Conservation (phyloP, 441 rosid species). For the Adansonia gregorii region DNA sequence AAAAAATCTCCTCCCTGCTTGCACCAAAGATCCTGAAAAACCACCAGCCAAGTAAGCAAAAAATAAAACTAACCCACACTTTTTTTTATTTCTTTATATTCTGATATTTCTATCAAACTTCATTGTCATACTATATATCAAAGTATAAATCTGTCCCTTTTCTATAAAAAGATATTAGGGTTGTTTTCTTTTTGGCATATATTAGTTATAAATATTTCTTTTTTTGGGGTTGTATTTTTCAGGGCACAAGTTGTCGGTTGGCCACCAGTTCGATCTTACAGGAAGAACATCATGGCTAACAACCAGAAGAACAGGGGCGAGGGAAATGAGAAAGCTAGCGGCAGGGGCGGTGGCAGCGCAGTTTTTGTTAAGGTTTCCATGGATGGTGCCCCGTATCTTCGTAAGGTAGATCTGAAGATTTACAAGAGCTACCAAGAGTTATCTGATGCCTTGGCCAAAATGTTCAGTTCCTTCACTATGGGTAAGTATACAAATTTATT, state of each 20-base stretch:
- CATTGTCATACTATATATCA: background rate
- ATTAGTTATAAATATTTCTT: background rate
- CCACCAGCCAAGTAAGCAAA: constrained; percentile 76
- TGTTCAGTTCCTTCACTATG: constrained; percentile 97
- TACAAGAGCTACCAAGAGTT: constrained; percentile 83
- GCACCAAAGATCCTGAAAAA: constrained; percentile 55
- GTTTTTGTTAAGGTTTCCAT: constrained; percentile 91
- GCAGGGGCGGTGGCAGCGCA: constrained; percentile 29
- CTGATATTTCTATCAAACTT: background rate
- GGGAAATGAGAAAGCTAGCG: constrained; percentile 42
- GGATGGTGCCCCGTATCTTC: constrained; percentile 96
- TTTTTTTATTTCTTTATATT: too few species aligned
- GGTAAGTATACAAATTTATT: constrained; percentile 46
- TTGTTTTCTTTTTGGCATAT: background rate
- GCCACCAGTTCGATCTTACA: constrained; percentile 93
- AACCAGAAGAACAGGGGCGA: constrained; percentile 51
- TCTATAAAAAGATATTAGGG: background rate
- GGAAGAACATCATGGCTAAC: constrained; percentile 78
- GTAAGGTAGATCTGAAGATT: constrained; percentile 94
- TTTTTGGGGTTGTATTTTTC: constrained; percentile 25
- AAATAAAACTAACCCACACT: background rate
- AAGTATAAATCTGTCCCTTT: background rate
- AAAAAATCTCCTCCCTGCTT: constrained; percentile 34
- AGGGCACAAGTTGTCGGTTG: constrained; percentile 98
- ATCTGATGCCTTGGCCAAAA: constrained; percentile 85